Conservation (phyloP, 176 grass and related monocot species). For the Carex parvula region DNA sequence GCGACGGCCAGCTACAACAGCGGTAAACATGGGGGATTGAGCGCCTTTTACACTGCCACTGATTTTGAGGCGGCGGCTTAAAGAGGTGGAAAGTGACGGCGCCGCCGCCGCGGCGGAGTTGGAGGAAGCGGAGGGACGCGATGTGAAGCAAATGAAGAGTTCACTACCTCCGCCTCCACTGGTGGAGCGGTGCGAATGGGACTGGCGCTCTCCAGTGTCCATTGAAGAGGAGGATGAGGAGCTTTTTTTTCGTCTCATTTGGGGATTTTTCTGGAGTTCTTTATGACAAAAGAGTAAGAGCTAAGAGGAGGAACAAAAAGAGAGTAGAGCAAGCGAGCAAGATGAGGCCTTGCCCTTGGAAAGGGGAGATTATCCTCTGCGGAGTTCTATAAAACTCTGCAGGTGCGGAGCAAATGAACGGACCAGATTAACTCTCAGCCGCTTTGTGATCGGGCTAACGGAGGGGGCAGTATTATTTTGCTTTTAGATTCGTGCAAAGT, state of each 20-base stretch:
- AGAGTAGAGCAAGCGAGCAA: neutral
- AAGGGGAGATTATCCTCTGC: too few relatives aligned
- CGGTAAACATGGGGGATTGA: slow-evolving; percentile 92
- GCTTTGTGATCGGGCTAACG: too few relatives aligned
- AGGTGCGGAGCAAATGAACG: too few relatives aligned
- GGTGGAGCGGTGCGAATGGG: slow-evolving; percentile 18
- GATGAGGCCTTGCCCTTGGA: slow-evolving; percentile 16
- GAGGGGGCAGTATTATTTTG: too few relatives aligned
- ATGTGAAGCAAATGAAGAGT: slow-evolving; percentile 49
- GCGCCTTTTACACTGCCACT: slow-evolving; percentile 89
- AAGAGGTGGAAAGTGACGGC: slow-evolving; percentile 55
- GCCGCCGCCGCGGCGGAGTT: slow-evolving; percentile 21
- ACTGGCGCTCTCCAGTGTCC: slow-evolving; percentile 19
- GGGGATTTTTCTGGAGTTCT: neutral
- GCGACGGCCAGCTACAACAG: slow-evolving; percentile 36
- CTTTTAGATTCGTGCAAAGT: too few relatives aligned
- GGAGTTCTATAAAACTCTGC: too few relatives aligned
- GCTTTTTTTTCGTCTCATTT: slow-evolving; percentile 25
- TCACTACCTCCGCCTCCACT: slow-evolving; percentile 31
- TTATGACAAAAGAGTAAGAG: neutral
- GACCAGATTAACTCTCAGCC: too few relatives aligned
- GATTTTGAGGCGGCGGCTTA: slow-evolving; percentile 64
- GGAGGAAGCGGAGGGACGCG: slow-evolving; percentile 27
- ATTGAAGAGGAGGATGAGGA: slow-evolving; percentile 23
- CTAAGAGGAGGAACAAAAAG: neutral